phyloP scores from a whole-genome alignment of 2,329 filamentous ascomycete genomes.

The Sclerotinia sclerotiorum region DNA sequence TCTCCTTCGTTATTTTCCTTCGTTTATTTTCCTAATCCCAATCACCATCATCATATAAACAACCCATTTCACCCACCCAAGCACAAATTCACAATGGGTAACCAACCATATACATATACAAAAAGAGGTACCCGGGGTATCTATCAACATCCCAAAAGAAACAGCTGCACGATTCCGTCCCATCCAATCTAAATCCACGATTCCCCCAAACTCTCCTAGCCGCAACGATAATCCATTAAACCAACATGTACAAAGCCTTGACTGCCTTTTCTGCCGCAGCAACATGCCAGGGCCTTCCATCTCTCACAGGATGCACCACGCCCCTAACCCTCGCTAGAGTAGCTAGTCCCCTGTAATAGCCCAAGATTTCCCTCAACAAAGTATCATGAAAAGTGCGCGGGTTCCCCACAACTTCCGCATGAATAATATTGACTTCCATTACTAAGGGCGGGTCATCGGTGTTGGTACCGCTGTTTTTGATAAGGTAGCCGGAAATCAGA shows the following conservation, averaged over 20 bases:
- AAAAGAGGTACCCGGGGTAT: conserved; percentile 17
- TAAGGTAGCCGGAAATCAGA: conserved; percentile 63
- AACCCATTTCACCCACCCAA: background rate
- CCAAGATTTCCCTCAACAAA: conserved; percentile 68
- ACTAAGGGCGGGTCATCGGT: conserved; percentile 58
- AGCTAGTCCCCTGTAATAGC: conserved; percentile 66
- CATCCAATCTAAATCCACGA: background rate
- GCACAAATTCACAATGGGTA: background rate
- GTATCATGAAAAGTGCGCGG: conserved; percentile 53
- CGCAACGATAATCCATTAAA: conserved; percentile 45
- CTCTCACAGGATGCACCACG: conserved; percentile 56
- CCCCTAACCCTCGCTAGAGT: conserved; percentile 68
- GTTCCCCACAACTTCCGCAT: conserved; percentile 45
- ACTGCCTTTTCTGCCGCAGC: conserved; percentile 69
- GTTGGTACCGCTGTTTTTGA: conserved; percentile 60
- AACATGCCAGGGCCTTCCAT: conserved; percentile 76
- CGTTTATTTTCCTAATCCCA: background rate
- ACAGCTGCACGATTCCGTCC: background rate
- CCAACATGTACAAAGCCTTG: conserved; percentile 61
- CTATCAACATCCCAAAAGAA: conserved; percentile 18
- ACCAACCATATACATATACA: conserved; percentile 15
- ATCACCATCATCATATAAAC: background rate
- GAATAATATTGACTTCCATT: conserved; percentile 66
- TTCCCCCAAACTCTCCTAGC: background rate
- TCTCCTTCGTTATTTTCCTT: background rate